Percentiles rank a stretch among this genome's conserved stretches.
Evolutionary conservation across 228 moss, liverwort and hornwort genomes (phyloP).

Genomic region (Sphagnum fallax): DNA sequence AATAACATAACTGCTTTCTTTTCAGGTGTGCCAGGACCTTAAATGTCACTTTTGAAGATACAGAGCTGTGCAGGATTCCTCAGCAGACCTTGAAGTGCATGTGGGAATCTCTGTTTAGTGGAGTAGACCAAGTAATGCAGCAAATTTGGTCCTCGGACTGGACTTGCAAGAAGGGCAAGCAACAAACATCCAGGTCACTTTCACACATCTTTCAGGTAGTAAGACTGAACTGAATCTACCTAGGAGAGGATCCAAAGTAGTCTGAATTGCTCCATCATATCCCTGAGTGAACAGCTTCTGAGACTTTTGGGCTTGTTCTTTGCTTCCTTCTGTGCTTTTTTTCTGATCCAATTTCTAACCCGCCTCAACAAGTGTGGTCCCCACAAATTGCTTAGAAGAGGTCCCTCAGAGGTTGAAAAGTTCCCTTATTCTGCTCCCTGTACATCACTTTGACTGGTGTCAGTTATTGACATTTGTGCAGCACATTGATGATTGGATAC

Average conservation of each 20-base stretch:
- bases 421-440: constrained; percentile 1
- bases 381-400: constrained; percentile 7
- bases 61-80: background rate
- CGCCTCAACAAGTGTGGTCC: constrained; percentile 27
- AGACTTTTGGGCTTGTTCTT: constrained; percentile 26
- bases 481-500: background rate
- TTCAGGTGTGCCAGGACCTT: background rate
- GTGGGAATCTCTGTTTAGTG: background rate
- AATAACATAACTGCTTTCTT: background rate
- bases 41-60: background rate
- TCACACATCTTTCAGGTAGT: background rate
- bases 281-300: constrained; percentile 10
- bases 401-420: constrained; percentile 2
- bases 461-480: background rate
- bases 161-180: background rate
- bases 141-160: background rate
- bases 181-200: too few species aligned
- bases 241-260: constrained; percentile 11
- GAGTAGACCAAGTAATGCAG: background rate
- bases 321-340: constrained; percentile 51
- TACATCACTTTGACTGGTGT: background rate
- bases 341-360: constrained; percentile 49
- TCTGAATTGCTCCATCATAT: constrained; percentile 1
- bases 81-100: background rate
- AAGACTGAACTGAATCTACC: constrained; percentile 7